Conservation (phyloP, 2,329 filamentous ascomycete genomes). For the Trichophyton mentagrophytes region DNA sequence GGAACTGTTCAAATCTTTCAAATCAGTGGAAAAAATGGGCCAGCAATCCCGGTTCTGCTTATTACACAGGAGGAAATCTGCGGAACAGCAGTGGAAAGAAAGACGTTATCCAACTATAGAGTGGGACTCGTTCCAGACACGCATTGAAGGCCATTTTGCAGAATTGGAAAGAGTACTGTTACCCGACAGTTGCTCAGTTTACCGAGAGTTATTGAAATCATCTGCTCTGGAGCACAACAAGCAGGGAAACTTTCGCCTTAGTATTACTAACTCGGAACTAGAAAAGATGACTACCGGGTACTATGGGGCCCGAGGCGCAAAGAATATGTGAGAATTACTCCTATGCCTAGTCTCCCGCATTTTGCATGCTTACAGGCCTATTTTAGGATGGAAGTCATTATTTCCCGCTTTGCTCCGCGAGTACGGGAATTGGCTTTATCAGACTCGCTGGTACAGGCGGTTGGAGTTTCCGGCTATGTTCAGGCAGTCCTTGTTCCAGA, state of each 20-base stretch:
- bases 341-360: constrained; percentile 15
- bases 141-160: constrained; percentile 45
- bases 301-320: constrained; percentile 64
- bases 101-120: constrained; percentile 58
- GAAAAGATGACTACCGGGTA: constrained; percentile 60
- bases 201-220: constrained; percentile 43
- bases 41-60: constrained; percentile 52
- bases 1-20: constrained; percentile 42
- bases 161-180: constrained; percentile 42
- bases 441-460: constrained; percentile 53
- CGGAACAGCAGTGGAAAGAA: constrained; percentile 37
- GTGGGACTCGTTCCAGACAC: constrained; percentile 49
- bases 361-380: constrained; percentile 4
- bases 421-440: constrained; percentile 50
- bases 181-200: constrained; percentile 44
- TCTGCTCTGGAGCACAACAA: constrained; percentile 32
- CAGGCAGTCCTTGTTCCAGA: constrained; percentile 70
- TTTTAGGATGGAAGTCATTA: constrained; percentile 44
- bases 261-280: constrained; percentile 31
- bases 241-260: constrained; percentile 48
- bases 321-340: constrained; percentile 48
- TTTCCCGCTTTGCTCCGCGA: constrained; percentile 45
- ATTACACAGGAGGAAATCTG: constrained; percentile 46
- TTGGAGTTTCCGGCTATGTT: constrained; percentile 56
- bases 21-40: background rate